Conservation (phyloP, 192 early-diverging fungal species). For the Backusella australiensis region DNA sequence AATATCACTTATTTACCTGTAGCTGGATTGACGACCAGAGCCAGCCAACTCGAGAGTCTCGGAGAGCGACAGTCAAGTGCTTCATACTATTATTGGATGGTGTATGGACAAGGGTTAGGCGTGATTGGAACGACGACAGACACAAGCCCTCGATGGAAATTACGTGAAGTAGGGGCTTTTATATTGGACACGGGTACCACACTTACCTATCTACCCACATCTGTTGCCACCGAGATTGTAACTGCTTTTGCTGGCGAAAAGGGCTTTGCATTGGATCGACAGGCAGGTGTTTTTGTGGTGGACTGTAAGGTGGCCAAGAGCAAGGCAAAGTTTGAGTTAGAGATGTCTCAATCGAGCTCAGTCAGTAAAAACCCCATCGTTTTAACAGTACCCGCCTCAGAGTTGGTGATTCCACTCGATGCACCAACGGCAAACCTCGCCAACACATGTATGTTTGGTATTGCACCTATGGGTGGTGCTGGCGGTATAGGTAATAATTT, state of each 20-base stretch:
- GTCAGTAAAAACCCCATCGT: conserved; percentile 15
- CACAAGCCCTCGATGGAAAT: conserved; percentile 10
- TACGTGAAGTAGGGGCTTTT: conserved; percentile 15
- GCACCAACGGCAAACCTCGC: conserved; percentile 4
- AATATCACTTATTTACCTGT: conserved; percentile 45
- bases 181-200: conserved; percentile 40
- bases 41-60: not conserved
- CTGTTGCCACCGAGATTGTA: conserved; percentile 20
- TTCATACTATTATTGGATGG: conserved; percentile 33
- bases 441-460: conserved; percentile 29
- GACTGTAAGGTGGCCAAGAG: conserved; percentile 23
- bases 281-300: conserved; percentile 25
- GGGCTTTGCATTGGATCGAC: conserved; percentile 15
- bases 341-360: conserved; percentile 16
- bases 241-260: conserved; percentile 17
- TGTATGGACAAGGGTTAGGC: conserved; percentile 30
- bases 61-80: not conserved
- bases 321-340: conserved; percentile 8
- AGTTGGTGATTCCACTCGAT: conserved; percentile 33
- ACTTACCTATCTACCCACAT: conserved; percentile 26
- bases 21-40: conserved; percentile 7
- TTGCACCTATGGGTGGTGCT: conserved; percentile 18
- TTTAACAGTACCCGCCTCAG: conserved; percentile 18
- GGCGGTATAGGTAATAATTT: conserved; percentile 17
- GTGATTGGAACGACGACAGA: not conserved